Conservation (phyloP, 2,329 filamentous ascomycete species). For the Achaetomium macrosporum region DNA sequence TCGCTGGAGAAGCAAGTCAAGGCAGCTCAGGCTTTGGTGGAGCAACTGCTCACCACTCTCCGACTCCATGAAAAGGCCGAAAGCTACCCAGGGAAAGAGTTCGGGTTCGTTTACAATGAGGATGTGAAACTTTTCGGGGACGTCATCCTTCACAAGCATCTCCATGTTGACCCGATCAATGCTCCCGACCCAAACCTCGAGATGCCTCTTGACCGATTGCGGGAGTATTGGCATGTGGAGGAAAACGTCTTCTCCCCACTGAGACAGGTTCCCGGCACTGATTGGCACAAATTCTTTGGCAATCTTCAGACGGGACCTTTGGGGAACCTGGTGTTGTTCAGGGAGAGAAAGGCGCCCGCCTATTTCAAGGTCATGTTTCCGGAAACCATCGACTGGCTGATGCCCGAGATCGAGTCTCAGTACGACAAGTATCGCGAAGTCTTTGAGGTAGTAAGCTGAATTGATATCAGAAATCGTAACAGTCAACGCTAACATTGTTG, state of each 20-base stretch:
- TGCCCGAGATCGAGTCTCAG: neutral
- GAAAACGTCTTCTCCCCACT: slow-evolving; percentile 12
- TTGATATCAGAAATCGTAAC: neutral
- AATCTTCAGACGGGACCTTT: slow-evolving; percentile 1
- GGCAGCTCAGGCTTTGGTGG: slow-evolving; percentile 10
- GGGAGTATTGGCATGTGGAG: slow-evolving; percentile 8
- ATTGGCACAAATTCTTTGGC: slow-evolving; percentile 20
- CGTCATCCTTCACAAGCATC: slow-evolving; percentile 7
- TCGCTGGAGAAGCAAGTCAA: slow-evolving; percentile 14
- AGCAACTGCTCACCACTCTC: slow-evolving; percentile 10
- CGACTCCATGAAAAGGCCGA: slow-evolving; percentile 9
- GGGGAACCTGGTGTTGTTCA: slow-evolving; percentile 4
- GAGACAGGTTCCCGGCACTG: slow-evolving; percentile 17
- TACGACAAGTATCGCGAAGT: slow-evolving; percentile 6
- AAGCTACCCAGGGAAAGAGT: slow-evolving; percentile 15
- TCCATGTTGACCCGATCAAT: neutral
- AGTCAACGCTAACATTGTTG: neutral
- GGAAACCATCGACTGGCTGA: slow-evolving; percentile 6
- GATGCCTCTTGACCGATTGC: slow-evolving; percentile 1
- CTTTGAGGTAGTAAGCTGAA: slow-evolving; percentile 10
- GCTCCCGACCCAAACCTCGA: slow-evolving; percentile 3
- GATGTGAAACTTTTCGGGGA: slow-evolving; percentile 10
- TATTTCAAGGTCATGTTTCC: slow-evolving; percentile 6
- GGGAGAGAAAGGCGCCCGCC: neutral
- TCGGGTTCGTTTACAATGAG: slow-evolving; percentile 7